Conservation (phyloP, 2,329 filamentous ascomycete species). For the Colletotrichum sp. region DNA sequence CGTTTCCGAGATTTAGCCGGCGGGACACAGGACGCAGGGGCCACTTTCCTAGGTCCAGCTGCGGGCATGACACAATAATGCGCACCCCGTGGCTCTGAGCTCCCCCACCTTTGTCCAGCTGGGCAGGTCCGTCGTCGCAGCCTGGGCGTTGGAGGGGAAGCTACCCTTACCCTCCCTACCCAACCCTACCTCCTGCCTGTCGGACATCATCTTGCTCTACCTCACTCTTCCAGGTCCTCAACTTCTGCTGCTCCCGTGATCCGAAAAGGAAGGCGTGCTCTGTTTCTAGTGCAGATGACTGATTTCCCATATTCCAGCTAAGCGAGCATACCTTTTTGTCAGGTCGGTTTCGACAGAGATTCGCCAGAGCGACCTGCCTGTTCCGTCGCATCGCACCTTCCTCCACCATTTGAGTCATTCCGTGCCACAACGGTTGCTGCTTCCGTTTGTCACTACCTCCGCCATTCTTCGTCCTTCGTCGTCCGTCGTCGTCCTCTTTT, state of each 20-base stretch:
- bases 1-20: constrained; percentile 11
- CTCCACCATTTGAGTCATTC: constrained; percentile 1
- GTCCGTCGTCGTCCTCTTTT: background rate
- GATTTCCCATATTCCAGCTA: background rate
- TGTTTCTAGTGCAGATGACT: background rate
- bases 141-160: background rate
- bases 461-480: background rate
- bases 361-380: background rate
- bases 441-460: background rate
- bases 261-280: background rate
- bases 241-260: background rate
- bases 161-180: background rate
- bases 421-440: background rate
- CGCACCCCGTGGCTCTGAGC: background rate
- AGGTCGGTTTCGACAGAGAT: background rate
- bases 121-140: background rate
- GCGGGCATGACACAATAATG: background rate
- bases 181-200: background rate
- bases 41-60: background rate
- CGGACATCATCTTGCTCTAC: background rate
- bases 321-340: background rate
- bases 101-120: background rate
- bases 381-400: background rate
- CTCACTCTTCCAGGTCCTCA: background rate
- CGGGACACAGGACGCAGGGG: constrained; percentile 4